Conservation (phyloP, 192 early-diverging fungal genomes). For the Backusella australiensis region DNA sequence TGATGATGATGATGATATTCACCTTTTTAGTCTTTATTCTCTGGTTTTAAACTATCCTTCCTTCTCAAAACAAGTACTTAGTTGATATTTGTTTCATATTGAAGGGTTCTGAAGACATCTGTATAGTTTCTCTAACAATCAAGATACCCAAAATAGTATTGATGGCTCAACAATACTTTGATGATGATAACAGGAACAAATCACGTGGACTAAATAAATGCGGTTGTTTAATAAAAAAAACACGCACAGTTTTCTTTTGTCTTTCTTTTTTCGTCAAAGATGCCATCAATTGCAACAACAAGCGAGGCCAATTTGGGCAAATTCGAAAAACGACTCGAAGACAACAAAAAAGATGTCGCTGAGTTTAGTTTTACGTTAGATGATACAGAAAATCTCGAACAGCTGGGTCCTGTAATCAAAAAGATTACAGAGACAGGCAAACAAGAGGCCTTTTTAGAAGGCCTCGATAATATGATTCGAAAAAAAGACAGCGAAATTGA, state of each 20-base stretch:
- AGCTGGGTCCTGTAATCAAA: conserved; percentile 85
- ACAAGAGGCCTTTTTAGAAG: conserved; percentile 85
- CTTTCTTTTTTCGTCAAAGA: not conserved
- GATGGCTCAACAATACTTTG: no score
- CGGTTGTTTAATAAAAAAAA: not conserved
- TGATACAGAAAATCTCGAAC: conserved; percentile 74
- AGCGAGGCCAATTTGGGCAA: not conserved
- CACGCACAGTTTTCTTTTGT: not conserved
- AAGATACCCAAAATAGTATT: no score
- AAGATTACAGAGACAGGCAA: conserved; percentile 83
- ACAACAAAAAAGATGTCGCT: not conserved
- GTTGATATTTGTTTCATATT: no score
- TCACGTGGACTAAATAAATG: not conserved
- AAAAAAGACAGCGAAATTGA: conserved; percentile 96
- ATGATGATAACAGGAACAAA: not conserved
- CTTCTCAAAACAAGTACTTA: no score
- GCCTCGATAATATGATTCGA: conserved; percentile 76
- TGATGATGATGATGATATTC: no score
- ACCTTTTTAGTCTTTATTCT: no score
- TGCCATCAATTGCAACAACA: not conserved
- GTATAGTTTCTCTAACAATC: no score
- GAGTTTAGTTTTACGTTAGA: conserved; percentile 18
- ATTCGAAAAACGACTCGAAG: not conserved
- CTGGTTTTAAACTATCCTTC: no score
- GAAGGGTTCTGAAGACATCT: no score